Evolutionary conservation across 2,329 filamentous ascomycete genomes (phyloP).

Genomic region (Fusarium armeniacum): DNA sequence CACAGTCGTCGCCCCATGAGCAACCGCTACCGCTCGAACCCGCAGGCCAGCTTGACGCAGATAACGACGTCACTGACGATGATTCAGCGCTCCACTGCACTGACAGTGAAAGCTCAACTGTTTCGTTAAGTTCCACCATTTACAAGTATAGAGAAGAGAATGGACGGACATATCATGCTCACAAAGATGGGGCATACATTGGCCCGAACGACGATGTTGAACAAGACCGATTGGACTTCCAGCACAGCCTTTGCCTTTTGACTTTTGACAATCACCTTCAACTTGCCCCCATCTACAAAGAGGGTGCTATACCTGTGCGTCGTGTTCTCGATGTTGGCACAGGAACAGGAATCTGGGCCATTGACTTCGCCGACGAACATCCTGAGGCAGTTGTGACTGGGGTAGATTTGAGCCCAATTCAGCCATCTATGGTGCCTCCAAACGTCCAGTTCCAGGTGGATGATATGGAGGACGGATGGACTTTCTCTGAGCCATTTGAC

Average conservation of each 20-base stretch:
- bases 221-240: slow-evolving; percentile 41
- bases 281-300: slow-evolving; percentile 30
- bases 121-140: slow-evolving; percentile 39
- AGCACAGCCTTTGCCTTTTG: slow-evolving; percentile 44
- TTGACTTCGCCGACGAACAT: slow-evolving; percentile 46
- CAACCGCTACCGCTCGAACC: slow-evolving; percentile 9
- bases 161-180: slow-evolving; percentile 48
- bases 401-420: slow-evolving; percentile 43
- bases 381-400: slow-evolving; percentile 33
- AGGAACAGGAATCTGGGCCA: slow-evolving; percentile 47
- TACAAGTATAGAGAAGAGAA: slow-evolving; percentile 46
- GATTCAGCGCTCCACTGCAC: slow-evolving; percentile 14
- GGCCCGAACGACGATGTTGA: slow-evolving; percentile 27
- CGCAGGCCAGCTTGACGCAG: slow-evolving; percentile 13
- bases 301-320: background rate
- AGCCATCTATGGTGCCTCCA: slow-evolving; percentile 40
- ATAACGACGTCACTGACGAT: slow-evolving; percentile 10
- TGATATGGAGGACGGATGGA: slow-evolving; percentile 48
- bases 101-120: slow-evolving; percentile 27
- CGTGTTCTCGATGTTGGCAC: slow-evolving; percentile 48
- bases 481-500: slow-evolving; percentile 42
- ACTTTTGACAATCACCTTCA: slow-evolving; percentile 47
- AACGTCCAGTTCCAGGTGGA: slow-evolving; percentile 47
- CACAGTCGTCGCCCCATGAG: background rate
- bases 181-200: slow-evolving; percentile 43